Base-by-base conservation (phyloP, 2,329 filamentous ascomycete genomes). In the Verruconis gallopava region DNA sequence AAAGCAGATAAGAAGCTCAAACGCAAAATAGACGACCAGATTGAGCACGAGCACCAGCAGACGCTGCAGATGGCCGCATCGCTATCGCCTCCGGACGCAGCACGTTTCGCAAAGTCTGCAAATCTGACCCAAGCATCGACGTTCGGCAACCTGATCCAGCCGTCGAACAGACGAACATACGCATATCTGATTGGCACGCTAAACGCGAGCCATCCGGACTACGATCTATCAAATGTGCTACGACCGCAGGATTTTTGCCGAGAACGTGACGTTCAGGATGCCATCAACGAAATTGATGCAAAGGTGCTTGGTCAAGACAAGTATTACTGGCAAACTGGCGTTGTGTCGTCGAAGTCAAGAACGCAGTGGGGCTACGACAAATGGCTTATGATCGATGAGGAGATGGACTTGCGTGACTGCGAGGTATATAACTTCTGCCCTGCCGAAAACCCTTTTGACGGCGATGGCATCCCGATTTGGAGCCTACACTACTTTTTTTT, bases 401-500 rank as follows among this genome's bases (percentile, higher is more conserved):
- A 96, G 61, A 96, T 98, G 88, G 77, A 76, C 38, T 71, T 96
- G 34, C 79, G 83, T 50, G 81, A 93, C 51, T 98, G 91, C 64
- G 81, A 79, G 43, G 77, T 89, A 47, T 96, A 94, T 60, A 82
- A 81, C 43, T 98, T 93, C 64, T 76, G 81, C 40, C 91, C 91
- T 0, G 80, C 85, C 32, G 84, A 88, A 47, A 88, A 94, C 55
- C 85, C 86, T 0, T 94, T 93, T 53, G 81, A 88, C 52, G 86
- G 86, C 48, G 88, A 93, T 48, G 88, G 93, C 47, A 86, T 95
- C 55, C 84, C 85, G 47, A 88, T 98, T 48, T 98, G 89, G 89
- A 86, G 84, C 38, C 72, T 88, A 48, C 88, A 96, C 60, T 95
- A 93, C 62, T 94, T 98, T 67, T 93, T 96, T 61, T 96, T 95